Evolutionary conservation across 306 rosid genomes (phyloP), one percentile per base, ranked within the genome.

Genomic region (Vigna mungo): DNA sequence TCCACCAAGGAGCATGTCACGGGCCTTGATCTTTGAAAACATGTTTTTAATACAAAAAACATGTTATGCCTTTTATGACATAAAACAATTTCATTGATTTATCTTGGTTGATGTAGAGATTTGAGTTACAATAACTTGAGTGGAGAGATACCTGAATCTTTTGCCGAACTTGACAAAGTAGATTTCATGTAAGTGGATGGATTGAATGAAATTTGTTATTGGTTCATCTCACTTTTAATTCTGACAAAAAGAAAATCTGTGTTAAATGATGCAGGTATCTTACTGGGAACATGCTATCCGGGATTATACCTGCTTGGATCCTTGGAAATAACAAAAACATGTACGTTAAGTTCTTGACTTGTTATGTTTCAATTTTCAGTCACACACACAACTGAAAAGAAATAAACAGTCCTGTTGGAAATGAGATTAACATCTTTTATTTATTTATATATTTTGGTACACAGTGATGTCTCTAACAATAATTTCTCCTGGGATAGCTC

Each of bases 391-490:
- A 30, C 34, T 30, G 32, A 71, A 62, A 10, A 20, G 9, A 2
- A 66, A 44, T 17, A 56, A 8, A 20, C 55, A 61, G 14, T 79
- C 20, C 64, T 64, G 18, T 48, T 52, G 44, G 25, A 59, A 17
- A 47, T 70, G 76, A 78, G 71, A 25, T 51, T 46, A 79, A 55
- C 59, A 49, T 37, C 70, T 62, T 68, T n/a, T 52, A 70, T 6
- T 30, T 30, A 30, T 30, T 25, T 59, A 6, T 61, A 77, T 68
- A 73, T 59, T 76, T 78, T 84, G 79, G 79, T 84, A 83, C 79
- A 71, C 92, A 94, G 98, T 74, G 98, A 94, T 85, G 7, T 94
- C 46, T 94, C 98, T 67, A 37, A 65, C 87, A 94, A 94, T 80
- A 88, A 94, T 82, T 92, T 94, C 78, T 84, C 87, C 72, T 90